These are phyloP conservation scores for Pleurotus citrinopileatus DNA, from an alignment of 768 basidiomycete species.

Conservation along the genomic window DNA sequence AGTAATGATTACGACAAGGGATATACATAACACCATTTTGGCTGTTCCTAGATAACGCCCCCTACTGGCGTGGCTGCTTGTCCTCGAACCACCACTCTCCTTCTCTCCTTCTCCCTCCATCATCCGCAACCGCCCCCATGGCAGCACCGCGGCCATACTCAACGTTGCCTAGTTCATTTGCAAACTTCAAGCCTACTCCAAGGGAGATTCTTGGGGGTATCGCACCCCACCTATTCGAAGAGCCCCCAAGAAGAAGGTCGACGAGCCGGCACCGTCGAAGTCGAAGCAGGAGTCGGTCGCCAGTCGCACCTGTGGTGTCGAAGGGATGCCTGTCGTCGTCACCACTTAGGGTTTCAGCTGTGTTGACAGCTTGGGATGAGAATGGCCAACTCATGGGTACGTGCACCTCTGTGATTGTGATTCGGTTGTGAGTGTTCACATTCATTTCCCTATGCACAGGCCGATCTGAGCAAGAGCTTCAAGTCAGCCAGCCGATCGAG, in stretches of 20 bases:
- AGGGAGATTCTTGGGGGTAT: conserved; percentile 42
- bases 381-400: conserved; percentile 10
- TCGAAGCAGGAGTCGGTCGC: not conserved
- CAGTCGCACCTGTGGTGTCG: conserved; percentile 16
- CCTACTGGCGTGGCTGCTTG: too few relatives aligned
- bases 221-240: conserved; percentile 45
- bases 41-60: too few relatives aligned
- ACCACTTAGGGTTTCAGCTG: conserved; percentile 30
- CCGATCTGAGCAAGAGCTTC: conserved; percentile 9
- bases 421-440: not conserved
- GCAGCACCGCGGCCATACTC: conserved; percentile 5
- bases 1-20: too few relatives aligned
- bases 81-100: too few relatives aligned
- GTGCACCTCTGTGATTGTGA: not conserved
- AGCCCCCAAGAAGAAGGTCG: conserved; percentile 24
- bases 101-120: too few relatives aligned
- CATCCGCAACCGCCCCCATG: too few relatives aligned
- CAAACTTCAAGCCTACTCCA: conserved; percentile 31
- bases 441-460: not conserved
- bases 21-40: too few relatives aligned
- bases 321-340: conserved; percentile 17
- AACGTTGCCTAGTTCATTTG: conserved; percentile 14
- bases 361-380: conserved; percentile 28
- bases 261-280: conserved; percentile 17
- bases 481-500: conserved; percentile 4